Evolutionary conservation across 306 rosid species (phyloP).

Genomic region (Vigna radiata): DNA sequence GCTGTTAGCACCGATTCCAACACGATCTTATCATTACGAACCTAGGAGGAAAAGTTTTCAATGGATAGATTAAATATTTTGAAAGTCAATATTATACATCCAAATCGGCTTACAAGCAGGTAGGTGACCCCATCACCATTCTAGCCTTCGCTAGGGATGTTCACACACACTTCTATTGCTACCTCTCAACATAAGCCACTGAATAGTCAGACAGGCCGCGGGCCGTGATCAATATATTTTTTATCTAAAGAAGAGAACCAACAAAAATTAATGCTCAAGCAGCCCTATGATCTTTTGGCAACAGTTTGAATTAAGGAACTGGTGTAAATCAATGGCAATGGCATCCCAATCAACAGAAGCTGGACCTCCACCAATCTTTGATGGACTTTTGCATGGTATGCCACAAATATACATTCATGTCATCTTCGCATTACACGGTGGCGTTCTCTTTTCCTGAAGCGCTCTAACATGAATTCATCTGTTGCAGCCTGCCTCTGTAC

Average conservation of each 20-base stretch:
- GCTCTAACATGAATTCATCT: constrained; percentile 90
- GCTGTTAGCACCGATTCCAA: background rate
- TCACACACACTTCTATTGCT: constrained; percentile 6
- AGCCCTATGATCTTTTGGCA: constrained; percentile 27
- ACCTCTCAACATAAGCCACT: constrained; percentile 22
- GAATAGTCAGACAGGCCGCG: background rate
- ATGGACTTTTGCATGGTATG: background rate
- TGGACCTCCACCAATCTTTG: constrained; percentile 5
- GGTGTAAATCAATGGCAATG: constrained; percentile 8
- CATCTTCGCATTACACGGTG: constrained; percentile 87
- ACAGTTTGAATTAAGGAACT: constrained; percentile 26
- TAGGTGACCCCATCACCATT: background rate
- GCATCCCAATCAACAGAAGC: constrained; percentile 13
- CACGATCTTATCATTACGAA: background rate
- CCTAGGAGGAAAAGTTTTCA: background rate
- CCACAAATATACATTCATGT: constrained; percentile 37
- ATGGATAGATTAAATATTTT: constrained; percentile 2
- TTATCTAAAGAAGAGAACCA: constrained; percentile 1
- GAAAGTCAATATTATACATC: constrained; percentile 19
- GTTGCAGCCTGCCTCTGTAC: constrained; percentile 97
- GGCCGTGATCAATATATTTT: constrained; percentile 1
- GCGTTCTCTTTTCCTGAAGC: constrained; percentile 96
- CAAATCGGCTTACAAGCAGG: constrained; percentile 8
- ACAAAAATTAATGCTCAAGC: constrained; percentile 7
- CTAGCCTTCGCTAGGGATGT: constrained; percentile 1